These are phyloP conservation scores for Smittium culicis DNA, from an alignment of 371 early-diverging fungal species.

Conservation along the genomic window DNA sequence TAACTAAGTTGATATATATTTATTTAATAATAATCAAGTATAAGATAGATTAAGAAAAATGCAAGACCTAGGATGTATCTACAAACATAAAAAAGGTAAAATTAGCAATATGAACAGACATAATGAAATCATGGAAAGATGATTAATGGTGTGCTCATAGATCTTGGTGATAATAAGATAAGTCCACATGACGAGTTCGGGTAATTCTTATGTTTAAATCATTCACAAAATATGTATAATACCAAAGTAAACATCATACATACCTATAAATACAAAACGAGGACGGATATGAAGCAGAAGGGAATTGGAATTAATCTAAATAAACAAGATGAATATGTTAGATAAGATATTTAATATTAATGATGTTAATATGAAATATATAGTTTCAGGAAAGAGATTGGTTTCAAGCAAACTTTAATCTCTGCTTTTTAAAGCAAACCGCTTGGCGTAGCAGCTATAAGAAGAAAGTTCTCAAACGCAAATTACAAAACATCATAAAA, in stretches of 20 bases:
- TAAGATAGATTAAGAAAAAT: neutral
- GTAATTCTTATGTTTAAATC: neutral
- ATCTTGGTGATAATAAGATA: conserved; percentile 1
- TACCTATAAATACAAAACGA: neutral
- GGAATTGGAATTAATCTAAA: neutral
- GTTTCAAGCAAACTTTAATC: neutral
- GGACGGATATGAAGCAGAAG: neutral
- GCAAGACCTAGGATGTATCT: no score
- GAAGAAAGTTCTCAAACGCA: neutral
- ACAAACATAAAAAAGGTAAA: neutral
- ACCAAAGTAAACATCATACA: neutral
- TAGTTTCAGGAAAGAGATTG: neutral
- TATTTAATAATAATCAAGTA: neutral
- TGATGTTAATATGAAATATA: neutral
- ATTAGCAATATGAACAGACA: neutral
- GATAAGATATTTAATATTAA: neutral
- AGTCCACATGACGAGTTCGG: neutral
- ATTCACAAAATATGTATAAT: neutral
- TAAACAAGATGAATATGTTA: neutral
- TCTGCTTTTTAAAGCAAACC: neutral
- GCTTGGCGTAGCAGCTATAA: neutral
- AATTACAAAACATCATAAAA: neutral
- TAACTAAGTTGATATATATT: neutral
- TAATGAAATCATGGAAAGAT: neutral
- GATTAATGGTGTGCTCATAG: neutral